Conservation (phyloP, 2,329 filamentous ascomycete species). For the Exophiala bonariae region DNA sequence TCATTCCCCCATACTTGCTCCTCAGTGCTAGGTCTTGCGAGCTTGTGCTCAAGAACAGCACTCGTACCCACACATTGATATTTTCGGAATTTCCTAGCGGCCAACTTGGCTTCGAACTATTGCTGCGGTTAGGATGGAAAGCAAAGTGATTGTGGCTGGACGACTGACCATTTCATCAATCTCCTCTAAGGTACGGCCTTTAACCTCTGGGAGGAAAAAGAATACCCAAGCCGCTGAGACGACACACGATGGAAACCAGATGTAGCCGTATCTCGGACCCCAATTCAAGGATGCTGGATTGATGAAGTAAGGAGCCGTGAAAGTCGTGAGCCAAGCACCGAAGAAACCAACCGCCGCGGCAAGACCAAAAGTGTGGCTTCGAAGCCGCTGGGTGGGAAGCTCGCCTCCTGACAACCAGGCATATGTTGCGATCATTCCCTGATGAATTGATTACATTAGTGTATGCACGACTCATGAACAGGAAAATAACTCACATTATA, state of each 20-base stretch:
- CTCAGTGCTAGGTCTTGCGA: no score
- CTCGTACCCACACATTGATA: no score
- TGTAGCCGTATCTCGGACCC: conserved; percentile 59
- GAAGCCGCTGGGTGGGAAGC: conserved; percentile 56
- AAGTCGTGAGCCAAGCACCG: conserved; percentile 57
- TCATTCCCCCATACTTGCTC: no score
- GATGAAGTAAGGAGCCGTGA: conserved; percentile 62
- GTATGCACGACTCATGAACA: no score
- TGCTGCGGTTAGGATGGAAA: no score
- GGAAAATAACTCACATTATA: conserved; percentile 41
- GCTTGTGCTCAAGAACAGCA: no score
- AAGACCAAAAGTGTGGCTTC: conserved; percentile 57
- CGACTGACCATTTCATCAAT: conserved; percentile 54
- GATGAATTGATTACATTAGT: background rate
- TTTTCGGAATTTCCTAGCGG: no score
- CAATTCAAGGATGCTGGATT: conserved; percentile 55
- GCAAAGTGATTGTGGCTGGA: no score
- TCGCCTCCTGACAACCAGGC: conserved; percentile 57
- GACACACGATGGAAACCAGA: conserved; percentile 43
- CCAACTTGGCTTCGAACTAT: no score
- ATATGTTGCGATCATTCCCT: conserved; percentile 53
- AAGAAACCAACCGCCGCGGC: conserved; percentile 57
- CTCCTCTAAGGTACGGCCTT: conserved; percentile 54
- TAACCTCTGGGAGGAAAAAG: conserved; percentile 53
- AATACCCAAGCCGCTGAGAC: conserved; percentile 6